Conservation (phyloP, 31 red algal species). For the Odonthalia washingtoniensis region DNA sequence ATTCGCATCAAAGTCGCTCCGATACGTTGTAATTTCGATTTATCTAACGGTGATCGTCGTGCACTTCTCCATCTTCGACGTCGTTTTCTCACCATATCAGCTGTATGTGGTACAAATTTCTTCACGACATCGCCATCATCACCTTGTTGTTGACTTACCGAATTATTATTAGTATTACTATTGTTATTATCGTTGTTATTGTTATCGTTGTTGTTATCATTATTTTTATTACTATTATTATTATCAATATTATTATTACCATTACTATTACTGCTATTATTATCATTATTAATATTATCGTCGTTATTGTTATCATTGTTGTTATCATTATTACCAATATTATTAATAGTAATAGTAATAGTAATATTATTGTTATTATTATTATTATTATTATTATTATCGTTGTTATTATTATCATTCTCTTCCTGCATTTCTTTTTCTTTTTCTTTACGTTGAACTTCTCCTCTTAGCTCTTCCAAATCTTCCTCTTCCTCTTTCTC, state of each 20-base stretch:
- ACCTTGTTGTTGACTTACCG: conserved; percentile 3
- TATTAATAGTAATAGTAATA: background rate
- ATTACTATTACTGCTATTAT: background rate
- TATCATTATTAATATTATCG: background rate
- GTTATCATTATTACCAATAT: background rate
- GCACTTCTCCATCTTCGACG: background rate
- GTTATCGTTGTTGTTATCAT: background rate
- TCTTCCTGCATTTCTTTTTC: conserved; percentile 1
- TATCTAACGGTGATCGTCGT: background rate
- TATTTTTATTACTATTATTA: background rate
- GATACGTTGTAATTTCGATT: background rate
- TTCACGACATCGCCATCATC: background rate
- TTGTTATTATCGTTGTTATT: background rate
- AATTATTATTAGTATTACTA: background rate
- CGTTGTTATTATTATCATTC: background rate
- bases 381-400: conserved; percentile 7
- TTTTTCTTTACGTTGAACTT: background rate
- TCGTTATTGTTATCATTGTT: background rate
- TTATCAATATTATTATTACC: background rate
- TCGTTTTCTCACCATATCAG: background rate
- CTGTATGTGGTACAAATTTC: no score
- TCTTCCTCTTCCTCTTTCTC: background rate
- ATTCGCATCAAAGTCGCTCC: background rate
- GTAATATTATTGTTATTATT: conserved; percentile 2
- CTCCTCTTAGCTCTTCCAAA: background rate